Evolutionary conservation across 2,329 filamentous ascomycete genomes (phyloP).

Genomic region (Mollisiaceae sp.): DNA sequence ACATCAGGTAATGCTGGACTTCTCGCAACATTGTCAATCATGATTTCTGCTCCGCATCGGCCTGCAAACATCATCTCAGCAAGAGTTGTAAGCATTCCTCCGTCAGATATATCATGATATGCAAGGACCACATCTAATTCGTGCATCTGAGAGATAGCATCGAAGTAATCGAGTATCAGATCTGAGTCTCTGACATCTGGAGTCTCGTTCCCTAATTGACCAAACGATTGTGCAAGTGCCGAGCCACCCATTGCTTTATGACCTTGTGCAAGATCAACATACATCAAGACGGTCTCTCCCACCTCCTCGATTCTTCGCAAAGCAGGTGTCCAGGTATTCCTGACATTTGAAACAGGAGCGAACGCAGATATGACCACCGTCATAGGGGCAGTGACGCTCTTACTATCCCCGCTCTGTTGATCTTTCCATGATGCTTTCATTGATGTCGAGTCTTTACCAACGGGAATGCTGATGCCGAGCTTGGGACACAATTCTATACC

Average conservation of each 20-base stretch:
- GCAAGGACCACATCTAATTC: slow-evolving; percentile 79
- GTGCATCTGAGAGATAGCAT: slow-evolving; percentile 74
- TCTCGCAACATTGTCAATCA: slow-evolving; percentile 75
- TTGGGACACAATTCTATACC: slow-evolving; percentile 90
- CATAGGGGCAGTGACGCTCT: slow-evolving; percentile 90
- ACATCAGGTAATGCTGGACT: slow-evolving; percentile 64
- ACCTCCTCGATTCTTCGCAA: slow-evolving; percentile 83
- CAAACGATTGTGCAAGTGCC: slow-evolving; percentile 86
- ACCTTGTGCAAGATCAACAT: slow-evolving; percentile 85
- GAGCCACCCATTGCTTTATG: slow-evolving; percentile 87
- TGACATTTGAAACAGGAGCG: slow-evolving; percentile 78
- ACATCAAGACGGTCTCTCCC: slow-evolving; percentile 86
- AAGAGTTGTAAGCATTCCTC: slow-evolving; percentile 87
- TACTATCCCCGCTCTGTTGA: slow-evolving; percentile 65
- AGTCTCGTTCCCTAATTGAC: slow-evolving; percentile 80
- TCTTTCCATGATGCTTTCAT: slow-evolving; percentile 99
- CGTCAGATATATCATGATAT: slow-evolving; percentile 94
- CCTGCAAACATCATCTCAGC: slow-evolving; percentile 99
- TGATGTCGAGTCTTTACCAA: slow-evolving; percentile 97
- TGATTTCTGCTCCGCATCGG: slow-evolving; percentile 83
- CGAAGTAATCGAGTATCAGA: slow-evolving; percentile 86
- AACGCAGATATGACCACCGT: slow-evolving; percentile 93
- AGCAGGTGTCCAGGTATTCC: slow-evolving; percentile 92
- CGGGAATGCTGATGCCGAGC: slow-evolving; percentile 91
- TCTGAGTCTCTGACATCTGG: slow-evolving; percentile 86